Conservation (phyloP, 2,329 filamentous ascomycete species). For the Cordyceps pruinosa region DNA sequence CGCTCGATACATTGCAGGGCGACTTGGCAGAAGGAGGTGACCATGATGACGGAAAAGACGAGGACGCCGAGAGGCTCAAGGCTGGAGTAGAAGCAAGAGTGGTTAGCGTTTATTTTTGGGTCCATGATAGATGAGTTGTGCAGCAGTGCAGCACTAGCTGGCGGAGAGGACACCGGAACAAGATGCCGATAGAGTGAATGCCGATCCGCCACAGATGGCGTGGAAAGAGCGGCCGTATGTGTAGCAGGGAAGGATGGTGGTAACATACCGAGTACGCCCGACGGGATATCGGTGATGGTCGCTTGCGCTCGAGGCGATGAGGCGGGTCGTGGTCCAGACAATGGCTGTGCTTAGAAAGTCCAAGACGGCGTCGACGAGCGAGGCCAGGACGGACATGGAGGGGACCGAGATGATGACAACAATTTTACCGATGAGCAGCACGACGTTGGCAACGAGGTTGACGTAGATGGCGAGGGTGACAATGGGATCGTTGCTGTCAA, state of each 20-base stretch:
- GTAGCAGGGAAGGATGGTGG: neutral
- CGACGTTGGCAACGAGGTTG: constrained; percentile 71
- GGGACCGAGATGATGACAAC: constrained; percentile 70
- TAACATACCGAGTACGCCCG: constrained; percentile 53
- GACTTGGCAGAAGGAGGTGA: constrained; percentile 76
- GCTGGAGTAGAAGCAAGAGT: constrained; percentile 27
- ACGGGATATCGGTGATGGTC: constrained; percentile 73
- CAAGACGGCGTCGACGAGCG: constrained; percentile 69
- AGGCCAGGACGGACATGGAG: constrained; percentile 74
- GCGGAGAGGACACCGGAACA: neutral
- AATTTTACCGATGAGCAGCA: constrained; percentile 70
- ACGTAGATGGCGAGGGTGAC: constrained; percentile 85
- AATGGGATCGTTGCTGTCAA: constrained; percentile 66
- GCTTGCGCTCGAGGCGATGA: constrained; percentile 58
- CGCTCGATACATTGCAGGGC: constrained; percentile 62
- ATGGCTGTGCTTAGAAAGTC: constrained; percentile 79
- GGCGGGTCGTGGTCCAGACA: constrained; percentile 68
- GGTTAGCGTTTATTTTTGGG: constrained; percentile 17
- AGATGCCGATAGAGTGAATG: neutral
- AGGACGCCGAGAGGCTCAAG: constrained; percentile 75
- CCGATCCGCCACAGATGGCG: neutral
- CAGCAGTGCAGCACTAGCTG: neutral
- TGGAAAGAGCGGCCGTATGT: neutral
- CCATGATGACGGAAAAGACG: constrained; percentile 80
- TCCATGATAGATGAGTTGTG: no score